These are phyloP conservation scores for Herpetomonas samuelpessoai DNA, from an alignment of 208 protist genomes.

Conservation along the genomic window DNA sequence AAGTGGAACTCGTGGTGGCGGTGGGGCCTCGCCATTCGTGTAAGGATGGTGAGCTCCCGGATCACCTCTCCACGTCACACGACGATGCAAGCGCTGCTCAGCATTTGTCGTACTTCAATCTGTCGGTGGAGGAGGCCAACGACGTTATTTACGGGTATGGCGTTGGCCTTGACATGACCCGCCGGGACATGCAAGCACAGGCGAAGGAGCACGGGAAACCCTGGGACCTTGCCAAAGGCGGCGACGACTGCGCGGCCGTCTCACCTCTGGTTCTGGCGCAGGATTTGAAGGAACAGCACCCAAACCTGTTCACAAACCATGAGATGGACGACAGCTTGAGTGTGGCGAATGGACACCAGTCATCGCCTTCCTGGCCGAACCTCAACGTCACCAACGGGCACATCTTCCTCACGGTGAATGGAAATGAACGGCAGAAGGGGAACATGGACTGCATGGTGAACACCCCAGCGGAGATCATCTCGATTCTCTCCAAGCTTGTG, in stretches of 20 bases:
- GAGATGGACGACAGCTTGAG: not conserved
- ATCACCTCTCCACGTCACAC: not conserved
- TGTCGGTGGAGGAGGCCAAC: conserved; percentile 39
- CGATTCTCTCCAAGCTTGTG: conserved; percentile 64
- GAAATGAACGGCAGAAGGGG: conserved; percentile 49
- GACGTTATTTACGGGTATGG: conserved; percentile 76
- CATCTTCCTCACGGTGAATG: conserved; percentile 73
- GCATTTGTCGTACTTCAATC: conserved; percentile 21
- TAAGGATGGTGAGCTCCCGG: no score
- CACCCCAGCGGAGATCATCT: conserved; percentile 49
- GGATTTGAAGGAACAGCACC: conserved; percentile 23
- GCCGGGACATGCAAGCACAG: conserved; percentile 74
- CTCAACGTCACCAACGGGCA: conserved; percentile 11
- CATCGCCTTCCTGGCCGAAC: not conserved
- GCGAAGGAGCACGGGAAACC: conserved; percentile 70
- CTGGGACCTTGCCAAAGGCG: conserved; percentile 86
- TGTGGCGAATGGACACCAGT: not conserved
- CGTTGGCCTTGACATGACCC: conserved; percentile 87
- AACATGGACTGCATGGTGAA: conserved; percentile 66
- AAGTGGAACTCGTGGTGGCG: conserved; percentile 83
- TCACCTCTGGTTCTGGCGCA: conserved; percentile 38
- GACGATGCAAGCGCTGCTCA: not conserved
- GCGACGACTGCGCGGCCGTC: conserved; percentile 66
- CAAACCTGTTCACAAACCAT: conserved; percentile 46
- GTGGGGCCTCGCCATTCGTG: conserved; percentile 26